phyloP scores from a whole-genome alignment of 768 basidiomycete genomes.

The Tephrocybe sp. region DNA sequence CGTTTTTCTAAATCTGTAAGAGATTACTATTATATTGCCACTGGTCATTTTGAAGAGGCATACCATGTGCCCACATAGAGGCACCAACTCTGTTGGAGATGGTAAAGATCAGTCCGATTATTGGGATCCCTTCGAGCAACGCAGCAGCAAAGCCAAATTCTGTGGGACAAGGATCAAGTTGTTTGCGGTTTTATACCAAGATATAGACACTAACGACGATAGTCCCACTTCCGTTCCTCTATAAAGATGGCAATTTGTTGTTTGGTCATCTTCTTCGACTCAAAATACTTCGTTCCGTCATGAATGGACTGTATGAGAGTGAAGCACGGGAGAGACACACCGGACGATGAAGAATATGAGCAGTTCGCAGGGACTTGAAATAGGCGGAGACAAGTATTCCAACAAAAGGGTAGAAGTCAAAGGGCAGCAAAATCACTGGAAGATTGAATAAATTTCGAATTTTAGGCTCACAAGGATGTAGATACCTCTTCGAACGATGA shows the following conservation, averaged over 20 bases:
- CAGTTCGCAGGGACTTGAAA: conserved; percentile 66
- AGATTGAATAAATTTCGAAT: background rate
- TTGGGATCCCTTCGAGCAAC: conserved; percentile 76
- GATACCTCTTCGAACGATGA: conserved; percentile 46
- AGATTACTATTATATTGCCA: background rate
- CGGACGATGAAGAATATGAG: conserved; percentile 63
- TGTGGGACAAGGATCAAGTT: conserved; percentile 23
- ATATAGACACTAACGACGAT: conserved; percentile 49
- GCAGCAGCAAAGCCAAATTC: conserved; percentile 87
- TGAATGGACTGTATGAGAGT: conserved; percentile 1
- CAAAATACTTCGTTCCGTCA: conserved; percentile 64
- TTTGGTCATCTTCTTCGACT: conserved; percentile 76
- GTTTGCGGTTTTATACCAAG: background rate
- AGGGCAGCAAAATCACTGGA: conserved; percentile 56
- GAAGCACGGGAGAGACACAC: conserved; percentile 33
- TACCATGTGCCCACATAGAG: conserved; percentile 92
- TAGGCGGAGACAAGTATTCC: conserved; percentile 61
- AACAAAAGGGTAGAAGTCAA: conserved; percentile 66
- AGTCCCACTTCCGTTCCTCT: conserved; percentile 90
- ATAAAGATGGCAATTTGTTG: conserved; percentile 72
- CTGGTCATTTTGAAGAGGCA: conserved; percentile 12
- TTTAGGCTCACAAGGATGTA: background rate
- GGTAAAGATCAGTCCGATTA: conserved; percentile 78
- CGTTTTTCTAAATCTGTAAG: conserved; percentile 61
- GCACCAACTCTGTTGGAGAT: conserved; percentile 89